A percentile compares a stretch with the other conserved stretches of the same genome.
These are phyloP conservation scores for Pythium aphanidermatum DNA, from an alignment of 352 stramenopile species.

Conservation along the genomic window DNA sequence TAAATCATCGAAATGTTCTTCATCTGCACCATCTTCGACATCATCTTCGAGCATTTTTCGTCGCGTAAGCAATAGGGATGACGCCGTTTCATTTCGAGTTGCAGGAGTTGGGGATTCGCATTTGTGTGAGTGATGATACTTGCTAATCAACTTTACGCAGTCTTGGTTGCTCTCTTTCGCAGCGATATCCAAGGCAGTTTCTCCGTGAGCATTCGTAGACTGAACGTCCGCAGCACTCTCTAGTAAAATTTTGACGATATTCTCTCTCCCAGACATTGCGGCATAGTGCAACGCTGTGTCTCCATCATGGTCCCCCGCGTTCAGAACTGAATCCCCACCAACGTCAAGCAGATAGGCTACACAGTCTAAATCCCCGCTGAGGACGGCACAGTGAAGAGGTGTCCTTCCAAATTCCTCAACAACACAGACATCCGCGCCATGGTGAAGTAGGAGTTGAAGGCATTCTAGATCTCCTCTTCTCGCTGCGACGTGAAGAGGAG, in stretches of 20 bases:
- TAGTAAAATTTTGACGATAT: constrained; percentile 63
- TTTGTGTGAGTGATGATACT: constrained; percentile 42
- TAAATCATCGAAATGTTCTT: constrained; percentile 11
- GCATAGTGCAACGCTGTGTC: constrained; percentile 78
- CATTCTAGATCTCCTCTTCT: constrained; percentile 63
- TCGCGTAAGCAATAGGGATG: constrained; percentile 28
- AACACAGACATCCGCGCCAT: constrained; percentile 77
- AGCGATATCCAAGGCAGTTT: constrained; percentile 64
- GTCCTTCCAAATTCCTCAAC: constrained; percentile 77
- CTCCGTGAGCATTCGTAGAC: constrained; percentile 45
- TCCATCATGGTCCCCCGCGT: constrained; percentile 65
- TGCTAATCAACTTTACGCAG: constrained; percentile 46
- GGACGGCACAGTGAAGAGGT: constrained; percentile 67
- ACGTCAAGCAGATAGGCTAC: constrained; percentile 82
- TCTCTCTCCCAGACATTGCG: constrained; percentile 46
- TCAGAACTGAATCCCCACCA: constrained; percentile 72
- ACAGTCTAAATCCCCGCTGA: constrained; percentile 56
- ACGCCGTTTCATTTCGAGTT: constrained; percentile 39
- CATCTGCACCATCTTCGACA: constrained; percentile 13
- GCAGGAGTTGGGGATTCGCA: constrained; percentile 10
- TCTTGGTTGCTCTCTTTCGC: constrained; percentile 38
- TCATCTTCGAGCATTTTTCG: constrained; percentile 17
- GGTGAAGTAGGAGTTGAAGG: constrained; percentile 66
- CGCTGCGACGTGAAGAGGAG: constrained; percentile 72
- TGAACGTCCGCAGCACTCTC: constrained; percentile 73